Evolutionary conservation across 2,329 filamentous ascomycete species (phyloP).

Genomic region (Sclerotinia sclerotiorum): DNA sequence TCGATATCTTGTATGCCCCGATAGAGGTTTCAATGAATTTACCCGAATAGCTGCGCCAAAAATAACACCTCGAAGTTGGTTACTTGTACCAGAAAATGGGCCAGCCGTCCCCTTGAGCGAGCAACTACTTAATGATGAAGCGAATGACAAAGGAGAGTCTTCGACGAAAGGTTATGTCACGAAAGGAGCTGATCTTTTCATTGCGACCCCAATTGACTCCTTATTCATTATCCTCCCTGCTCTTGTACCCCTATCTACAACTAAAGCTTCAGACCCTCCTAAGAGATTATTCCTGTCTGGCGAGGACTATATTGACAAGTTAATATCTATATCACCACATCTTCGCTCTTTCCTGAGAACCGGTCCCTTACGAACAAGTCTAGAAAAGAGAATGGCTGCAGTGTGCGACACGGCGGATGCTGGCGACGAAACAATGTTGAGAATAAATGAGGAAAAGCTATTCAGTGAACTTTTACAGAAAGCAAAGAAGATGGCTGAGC

Average conservation of each 20-base stretch:
- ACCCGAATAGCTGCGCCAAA: slow-evolving; percentile 56
- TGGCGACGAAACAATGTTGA: slow-evolving; percentile 82
- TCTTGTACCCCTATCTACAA: slow-evolving; percentile 51
- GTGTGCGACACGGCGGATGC: slow-evolving; percentile 83
- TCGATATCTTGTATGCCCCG: slow-evolving; percentile 62
- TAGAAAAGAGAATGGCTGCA: slow-evolving; percentile 65
- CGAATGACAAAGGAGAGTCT: slow-evolving; percentile 25
- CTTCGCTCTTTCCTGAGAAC: slow-evolving; percentile 57
- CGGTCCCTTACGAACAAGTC: slow-evolving; percentile 45
- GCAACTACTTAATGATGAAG: slow-evolving; percentile 29
- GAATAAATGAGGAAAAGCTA: slow-evolving; percentile 72
- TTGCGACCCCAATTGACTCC: slow-evolving; percentile 82
- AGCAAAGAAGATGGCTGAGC: slow-evolving; percentile 64
- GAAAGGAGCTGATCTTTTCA: slow-evolving; percentile 70
- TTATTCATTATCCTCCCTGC: slow-evolving; percentile 80
- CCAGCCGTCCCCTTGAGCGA: slow-evolving; percentile 27
- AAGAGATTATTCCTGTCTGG: slow-evolving; percentile 67
- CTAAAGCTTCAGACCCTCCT: slow-evolving; percentile 47
- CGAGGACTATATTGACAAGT: slow-evolving; percentile 70
- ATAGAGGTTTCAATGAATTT: slow-evolving; percentile 65
- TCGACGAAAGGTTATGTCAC: slow-evolving; percentile 53
- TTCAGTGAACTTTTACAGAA: slow-evolving; percentile 65
- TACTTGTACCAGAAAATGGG: slow-evolving; percentile 44
- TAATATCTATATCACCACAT: slow-evolving; percentile 56
- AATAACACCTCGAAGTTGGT: slow-evolving; percentile 59